Evolutionary conservation across 2,329 filamentous ascomycete species (phyloP).

Genomic region (Arthrobotrys entomopaga): DNA sequence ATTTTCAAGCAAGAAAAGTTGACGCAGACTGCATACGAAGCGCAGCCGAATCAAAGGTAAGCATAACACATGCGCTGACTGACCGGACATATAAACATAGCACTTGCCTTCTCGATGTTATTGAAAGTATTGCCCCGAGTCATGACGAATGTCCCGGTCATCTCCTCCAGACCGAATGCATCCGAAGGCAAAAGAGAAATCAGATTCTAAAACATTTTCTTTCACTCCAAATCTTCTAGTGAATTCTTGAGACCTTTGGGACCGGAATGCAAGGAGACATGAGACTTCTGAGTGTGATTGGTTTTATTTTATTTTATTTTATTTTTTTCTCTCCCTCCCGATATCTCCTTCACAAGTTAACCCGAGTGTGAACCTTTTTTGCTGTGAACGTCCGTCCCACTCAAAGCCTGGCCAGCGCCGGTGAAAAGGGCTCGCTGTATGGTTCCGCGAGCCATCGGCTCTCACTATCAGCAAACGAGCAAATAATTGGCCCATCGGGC

Average conservation of each 20-base stretch:
- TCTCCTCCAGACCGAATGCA: conserved; percentile 13
- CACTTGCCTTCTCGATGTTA: conserved; percentile 19
- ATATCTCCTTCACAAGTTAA: conserved; percentile 27
- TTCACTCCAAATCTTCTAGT: too few species aligned
- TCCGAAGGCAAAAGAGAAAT: conserved; percentile 1
- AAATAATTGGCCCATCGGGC: conserved; percentile 36
- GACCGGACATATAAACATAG: too few species aligned
- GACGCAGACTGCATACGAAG: conserved; percentile 10
- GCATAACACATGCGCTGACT: conserved; percentile 28
- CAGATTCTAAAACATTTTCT: too few species aligned
- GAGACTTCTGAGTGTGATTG: too few species aligned
- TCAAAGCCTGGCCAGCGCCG: conserved; percentile 6
- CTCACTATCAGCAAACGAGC: conserved; percentile 9
- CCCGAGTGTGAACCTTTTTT: conserved; percentile 2
- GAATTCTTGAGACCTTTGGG: too few species aligned
- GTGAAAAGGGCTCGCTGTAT: conserved; percentile 17
- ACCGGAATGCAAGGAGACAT: too few species aligned
- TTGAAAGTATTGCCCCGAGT: conserved; percentile 25
- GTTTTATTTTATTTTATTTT: too few species aligned
- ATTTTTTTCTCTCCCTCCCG: neutral
- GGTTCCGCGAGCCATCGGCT: conserved; percentile 51
- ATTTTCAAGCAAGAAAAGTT: conserved; percentile 1
- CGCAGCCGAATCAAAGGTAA: conserved; percentile 6
- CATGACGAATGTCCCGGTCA: conserved; percentile 29
- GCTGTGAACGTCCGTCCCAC: conserved; percentile 7